Base-by-base conservation (phyloP, 768 basidiomycete species). In the Pleurotus platypus region DNA sequence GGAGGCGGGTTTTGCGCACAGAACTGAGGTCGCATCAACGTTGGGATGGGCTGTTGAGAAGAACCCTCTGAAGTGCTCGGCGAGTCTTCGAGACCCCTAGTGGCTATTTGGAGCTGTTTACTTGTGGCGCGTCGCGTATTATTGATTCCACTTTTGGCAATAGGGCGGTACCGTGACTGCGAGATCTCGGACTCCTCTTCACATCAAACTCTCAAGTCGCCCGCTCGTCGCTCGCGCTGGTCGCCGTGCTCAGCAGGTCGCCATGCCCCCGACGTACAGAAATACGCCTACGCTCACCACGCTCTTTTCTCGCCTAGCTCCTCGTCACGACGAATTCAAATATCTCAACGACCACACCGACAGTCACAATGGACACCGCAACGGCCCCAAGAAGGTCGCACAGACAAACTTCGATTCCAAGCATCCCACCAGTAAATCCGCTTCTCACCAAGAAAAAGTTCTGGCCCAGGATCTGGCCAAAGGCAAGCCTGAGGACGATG, bases 401-500 rank as follows among this genome's bases (percentile, higher is more conserved):
- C 51, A 54, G 24, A 39, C 37, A 20, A 54, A 54, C 22, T 26
- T 54, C 11, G 39, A 42, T n/a, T 40, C 51, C 2, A 39, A 51
- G 12, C 49, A 18, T 22, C 13, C 46, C 24, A 48, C 46, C 1
- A 48, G 24, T 20, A 53, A 53, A 22, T 42, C 37, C 5, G 12
- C 39, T 18, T 15, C 51, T 13, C 51, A 42, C 38, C 37, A 54
- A 38, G 39, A 35, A n/a, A 20, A 50, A 16, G 18, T 24, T 42
- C 16, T 40, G 16, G 51, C 9, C 30, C 24, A 40, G 20, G 18
- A 38, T 11, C 18, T 37, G 9, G 26, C 22, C 45, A 65, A 66
- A 47, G 66, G 63, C 49, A 66, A 61, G 55, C 59, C 62, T 5
- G 30, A 35, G 30, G 30, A 11, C 30, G 59, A 58, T 55, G 13